phyloP scores from a whole-genome alignment of 2,329 filamentous ascomycete species.

The Apiospora aurea region DNA sequence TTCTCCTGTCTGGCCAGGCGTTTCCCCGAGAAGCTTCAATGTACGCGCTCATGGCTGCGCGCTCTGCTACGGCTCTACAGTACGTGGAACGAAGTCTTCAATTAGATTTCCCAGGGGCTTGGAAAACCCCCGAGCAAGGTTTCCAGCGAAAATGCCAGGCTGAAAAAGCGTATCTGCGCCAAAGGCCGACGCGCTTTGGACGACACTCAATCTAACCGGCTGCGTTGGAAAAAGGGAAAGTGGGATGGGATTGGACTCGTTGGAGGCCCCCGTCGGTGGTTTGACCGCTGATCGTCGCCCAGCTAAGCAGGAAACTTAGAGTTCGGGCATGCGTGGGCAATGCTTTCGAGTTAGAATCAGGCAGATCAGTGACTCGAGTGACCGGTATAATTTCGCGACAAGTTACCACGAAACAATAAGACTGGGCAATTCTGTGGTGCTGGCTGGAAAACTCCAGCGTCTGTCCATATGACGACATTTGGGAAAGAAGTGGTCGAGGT shows the following conservation, averaged over 20 bases:
- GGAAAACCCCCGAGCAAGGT: neutral
- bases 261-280: neutral
- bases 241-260: neutral
- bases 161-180: neutral
- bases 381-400: neutral
- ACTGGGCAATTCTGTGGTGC: constrained; percentile 2
- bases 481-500: neutral
- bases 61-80: neutral
- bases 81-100: neutral
- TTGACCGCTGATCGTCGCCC: constrained; percentile 19
- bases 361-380: neutral
- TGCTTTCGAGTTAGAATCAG: neutral
- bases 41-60: neutral
- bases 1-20: neutral
- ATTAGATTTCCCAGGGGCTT: neutral
- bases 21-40: neutral
- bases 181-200: neutral
- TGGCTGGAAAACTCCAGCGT: neutral
- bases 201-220: neutral
- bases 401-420: neutral
- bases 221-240: neutral
- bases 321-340: neutral
- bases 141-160: neutral
- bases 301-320: constrained; percentile 9
- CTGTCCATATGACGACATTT: constrained; percentile 1